Evolutionary conservation across 148 eudicot species (phyloP).

Genomic region (Pouteria glomerata): DNA sequence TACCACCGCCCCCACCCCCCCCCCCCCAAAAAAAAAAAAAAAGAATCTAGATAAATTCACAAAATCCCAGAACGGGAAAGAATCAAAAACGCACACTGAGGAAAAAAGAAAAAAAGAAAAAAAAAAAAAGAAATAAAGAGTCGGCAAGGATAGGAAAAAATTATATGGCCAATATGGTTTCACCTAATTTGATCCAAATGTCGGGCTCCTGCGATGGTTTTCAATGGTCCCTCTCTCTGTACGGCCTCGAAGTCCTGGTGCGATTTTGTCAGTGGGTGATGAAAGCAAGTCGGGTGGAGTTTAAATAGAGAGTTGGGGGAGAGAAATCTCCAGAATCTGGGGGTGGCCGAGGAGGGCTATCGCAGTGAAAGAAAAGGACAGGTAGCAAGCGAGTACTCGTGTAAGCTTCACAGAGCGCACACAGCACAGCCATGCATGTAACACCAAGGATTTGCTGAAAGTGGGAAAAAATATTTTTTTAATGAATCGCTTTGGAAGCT

Average conservation of each 20-base stretch:
- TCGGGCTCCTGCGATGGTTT: not conserved
- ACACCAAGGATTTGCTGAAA: constrained; percentile 13
- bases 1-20: not conserved
- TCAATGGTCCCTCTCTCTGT: not conserved
- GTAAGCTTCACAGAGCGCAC: constrained; percentile 22
- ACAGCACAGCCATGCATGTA: constrained; percentile 37
- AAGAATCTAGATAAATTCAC: not conserved
- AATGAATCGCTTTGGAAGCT: not conserved
- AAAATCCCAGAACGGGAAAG: not conserved
- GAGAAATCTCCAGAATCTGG: constrained; percentile 16
- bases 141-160: not conserved
- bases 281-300: constrained; percentile 2
- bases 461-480: not conserved
- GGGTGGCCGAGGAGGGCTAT: constrained; percentile 21
- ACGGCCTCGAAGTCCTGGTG: not conserved
- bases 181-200: constrained; percentile 12
- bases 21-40: no score
- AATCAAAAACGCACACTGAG: not conserved
- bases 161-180: not conserved
- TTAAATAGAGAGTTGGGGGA: constrained; percentile 1
- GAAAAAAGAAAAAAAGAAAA: not conserved
- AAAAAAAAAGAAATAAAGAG: constrained; percentile 4
- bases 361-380: constrained; percentile 16
- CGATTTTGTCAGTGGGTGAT: not conserved
- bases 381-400: constrained; percentile 55